Evolutionary conservation across 73 alveolate species (phyloP), one percentile per base, ranked within the genome.

Genomic region (Diophrys appendiculata): DNA sequence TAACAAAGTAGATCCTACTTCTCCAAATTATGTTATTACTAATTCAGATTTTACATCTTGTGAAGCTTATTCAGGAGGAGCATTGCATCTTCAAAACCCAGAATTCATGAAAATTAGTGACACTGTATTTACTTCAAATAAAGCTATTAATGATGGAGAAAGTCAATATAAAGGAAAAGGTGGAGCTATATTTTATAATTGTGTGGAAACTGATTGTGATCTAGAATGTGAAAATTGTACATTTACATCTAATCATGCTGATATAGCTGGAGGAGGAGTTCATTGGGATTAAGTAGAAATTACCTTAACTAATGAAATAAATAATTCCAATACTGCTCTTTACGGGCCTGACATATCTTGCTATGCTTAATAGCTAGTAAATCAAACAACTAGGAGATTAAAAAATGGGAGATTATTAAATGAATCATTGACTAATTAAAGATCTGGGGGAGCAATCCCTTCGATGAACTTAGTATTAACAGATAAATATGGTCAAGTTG

Each of bases 171-270:
- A 14, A 56, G 92, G 92, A 0, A 5, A 32, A 26, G 92, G 92
- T 2, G 92, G 92, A 0, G 92, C 84, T 1, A 52, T 84, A 27
- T 77, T 68, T 27, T 84, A 77, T 82, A 34, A 69, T 31, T 82
- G 85, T 70, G 68, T 11, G 30, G 65, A 8, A 2, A 32, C 5
- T 1, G 25, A 23, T 0, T 82, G 84, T 75, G 8, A 13, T 0
- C 31, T 82, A 23, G 76, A 22, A 31, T 33, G 64, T 18, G 31
- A 33, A 3, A 70, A 60, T 0, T 0, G 2, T 33, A 56, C 33
- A 1, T 5, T 0, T 8, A 60, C 64, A 27, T 0, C 11, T 5
- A 76, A 75, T 76, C 28, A 2, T 2, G 91, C 86, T 0, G 67
- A 28, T 2, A 29, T 26, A 25, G 0, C 65, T 14, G 89, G 89